A percentile compares a stretch with the other conserved stretches of the same genome.
Conservation (phyloP, 2,329 filamentous ascomycete species). For the Rutstroemia sp. region DNA sequence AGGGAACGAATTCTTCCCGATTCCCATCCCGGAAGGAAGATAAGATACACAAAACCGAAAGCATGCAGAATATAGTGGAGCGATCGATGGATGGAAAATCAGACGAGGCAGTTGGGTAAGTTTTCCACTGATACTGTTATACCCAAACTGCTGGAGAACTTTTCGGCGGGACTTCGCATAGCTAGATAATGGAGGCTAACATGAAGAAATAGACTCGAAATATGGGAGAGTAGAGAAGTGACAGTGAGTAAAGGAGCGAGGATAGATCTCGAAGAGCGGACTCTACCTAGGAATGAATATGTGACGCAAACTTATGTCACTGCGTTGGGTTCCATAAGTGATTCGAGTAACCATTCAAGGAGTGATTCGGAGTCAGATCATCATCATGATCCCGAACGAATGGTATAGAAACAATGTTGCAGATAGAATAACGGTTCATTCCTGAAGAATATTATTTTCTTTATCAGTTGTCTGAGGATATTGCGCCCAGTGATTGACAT, state of each 20-base stretch:
- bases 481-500: no score
- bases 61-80: not conserved
- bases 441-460: no score
- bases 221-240: conserved; percentile 6
- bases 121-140: not conserved
- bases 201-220: not conserved
- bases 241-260: not conserved
- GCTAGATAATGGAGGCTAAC: not conserved
- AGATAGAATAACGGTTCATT: not conserved
- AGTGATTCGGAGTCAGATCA: not conserved
- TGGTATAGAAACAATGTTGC: not conserved
- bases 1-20: not conserved
- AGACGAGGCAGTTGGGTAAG: not conserved
- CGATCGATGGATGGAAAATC: not conserved
- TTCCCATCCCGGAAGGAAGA: not conserved
- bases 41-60: not conserved
- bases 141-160: not conserved
- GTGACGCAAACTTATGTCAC: not conserved
- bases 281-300: not conserved
- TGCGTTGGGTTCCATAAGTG: not conserved
- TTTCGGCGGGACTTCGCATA: not conserved
- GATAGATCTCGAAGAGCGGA: not conserved
- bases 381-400: not conserved
- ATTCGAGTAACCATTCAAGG: not conserved
- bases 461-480: no score